Conservation (phyloP, 805 yeast genomes). For the Candida quercuum region DNA sequence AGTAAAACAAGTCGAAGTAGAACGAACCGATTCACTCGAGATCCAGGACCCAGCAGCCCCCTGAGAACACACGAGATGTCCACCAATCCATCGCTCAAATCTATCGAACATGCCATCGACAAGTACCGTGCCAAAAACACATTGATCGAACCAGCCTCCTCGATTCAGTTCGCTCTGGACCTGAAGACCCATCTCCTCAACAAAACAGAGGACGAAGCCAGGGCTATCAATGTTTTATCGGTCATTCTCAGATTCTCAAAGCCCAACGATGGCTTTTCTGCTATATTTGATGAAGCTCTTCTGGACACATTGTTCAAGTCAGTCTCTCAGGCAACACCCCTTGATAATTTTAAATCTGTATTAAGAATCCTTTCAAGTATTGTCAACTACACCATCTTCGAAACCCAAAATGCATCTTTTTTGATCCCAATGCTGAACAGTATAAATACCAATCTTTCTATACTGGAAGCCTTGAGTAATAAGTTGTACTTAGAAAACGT, state of each 20-base stretch:
- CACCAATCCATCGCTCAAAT: slow-evolving; percentile 3
- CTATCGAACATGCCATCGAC: slow-evolving; percentile 19
- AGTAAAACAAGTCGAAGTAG: too few relatives aligned
- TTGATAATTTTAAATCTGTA: slow-evolving; percentile 33
- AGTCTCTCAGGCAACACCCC: slow-evolving; percentile 35
- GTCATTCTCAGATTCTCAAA: slow-evolving; percentile 45
- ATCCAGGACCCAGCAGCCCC: not conserved
- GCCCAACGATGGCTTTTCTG: slow-evolving; percentile 27
- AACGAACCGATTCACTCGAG: not conserved
- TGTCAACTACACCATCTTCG: slow-evolving; percentile 20
- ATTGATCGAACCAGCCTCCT: slow-evolving; percentile 13
- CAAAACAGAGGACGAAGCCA: slow-evolving; percentile 45
- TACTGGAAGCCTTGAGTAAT: slow-evolving; percentile 13
- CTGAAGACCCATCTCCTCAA: slow-evolving; percentile 35
- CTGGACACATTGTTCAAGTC: slow-evolving; percentile 37
- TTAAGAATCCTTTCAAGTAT: slow-evolving; percentile 29
- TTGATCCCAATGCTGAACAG: slow-evolving; percentile 15
- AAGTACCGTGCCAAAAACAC: slow-evolving; percentile 12
- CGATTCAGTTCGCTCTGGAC: slow-evolving; percentile 19
- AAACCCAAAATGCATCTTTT: slow-evolving; percentile 9
- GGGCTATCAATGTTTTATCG: slow-evolving; percentile 49
- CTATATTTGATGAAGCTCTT: slow-evolving; percentile 35
- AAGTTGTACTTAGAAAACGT: slow-evolving; percentile 18
- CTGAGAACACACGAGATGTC: slow-evolving; percentile 3
- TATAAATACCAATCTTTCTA: slow-evolving; percentile 10